A percentile compares a stretch with the other conserved stretches of the same genome.
Conservation (phyloP, 129 eudicot species). For the Saposhnikovia divaricata region DNA sequence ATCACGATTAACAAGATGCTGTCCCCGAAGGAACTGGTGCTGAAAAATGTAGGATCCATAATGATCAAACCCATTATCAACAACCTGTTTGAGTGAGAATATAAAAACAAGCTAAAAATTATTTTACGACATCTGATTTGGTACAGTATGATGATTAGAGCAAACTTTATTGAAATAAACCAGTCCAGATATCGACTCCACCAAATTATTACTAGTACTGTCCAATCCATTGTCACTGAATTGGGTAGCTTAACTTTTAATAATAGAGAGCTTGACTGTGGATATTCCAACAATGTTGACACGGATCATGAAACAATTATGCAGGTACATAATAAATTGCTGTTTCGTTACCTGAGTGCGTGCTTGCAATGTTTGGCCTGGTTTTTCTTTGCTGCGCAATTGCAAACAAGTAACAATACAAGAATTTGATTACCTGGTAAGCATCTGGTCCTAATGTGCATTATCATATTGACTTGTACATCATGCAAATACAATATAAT, state of each 20-base stretch:
- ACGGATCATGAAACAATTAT: neutral
- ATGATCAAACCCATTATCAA: constrained; percentile 13
- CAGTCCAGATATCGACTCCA: no score
- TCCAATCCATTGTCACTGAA: neutral
- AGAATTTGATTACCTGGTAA: neutral
- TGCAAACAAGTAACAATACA: neutral
- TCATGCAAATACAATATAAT: neutral
- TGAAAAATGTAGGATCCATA: constrained; percentile 12
- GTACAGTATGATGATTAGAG: neutral
- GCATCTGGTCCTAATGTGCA: neutral
- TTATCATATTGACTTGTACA: neutral
- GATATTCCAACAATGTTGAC: neutral
- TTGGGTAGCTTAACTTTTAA: neutral
- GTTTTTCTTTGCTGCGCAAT: neutral
- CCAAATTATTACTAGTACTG: neutral
- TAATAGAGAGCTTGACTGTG: neutral
- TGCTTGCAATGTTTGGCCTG: neutral
- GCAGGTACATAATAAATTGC: neutral
- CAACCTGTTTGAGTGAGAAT: constrained; percentile 9
- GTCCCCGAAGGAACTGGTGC: constrained; percentile 15
- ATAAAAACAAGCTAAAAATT: no score
- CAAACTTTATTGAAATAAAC: neutral
- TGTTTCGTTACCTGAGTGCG: neutral
- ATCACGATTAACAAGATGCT: constrained; percentile 17
- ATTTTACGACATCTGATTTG: neutral